Percentiles rank a stretch among this genome's conserved stretches.
Evolutionary conservation across 2,329 filamentous ascomycete genomes (phyloP).

Genomic region (Rhinocladiella similis): DNA sequence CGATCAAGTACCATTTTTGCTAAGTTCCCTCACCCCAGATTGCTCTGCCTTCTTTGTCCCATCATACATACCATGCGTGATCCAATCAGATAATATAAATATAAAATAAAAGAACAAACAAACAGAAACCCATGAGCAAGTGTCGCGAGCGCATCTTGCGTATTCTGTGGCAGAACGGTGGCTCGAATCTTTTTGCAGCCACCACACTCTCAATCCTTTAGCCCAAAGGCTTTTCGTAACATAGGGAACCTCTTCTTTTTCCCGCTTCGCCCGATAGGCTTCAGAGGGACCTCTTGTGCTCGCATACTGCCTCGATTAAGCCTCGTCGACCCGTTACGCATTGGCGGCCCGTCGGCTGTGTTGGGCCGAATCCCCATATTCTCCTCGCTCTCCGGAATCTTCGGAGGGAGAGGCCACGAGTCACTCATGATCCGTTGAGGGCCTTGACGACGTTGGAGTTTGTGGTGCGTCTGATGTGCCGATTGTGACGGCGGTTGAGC

Average conservation of each 20-base stretch:
- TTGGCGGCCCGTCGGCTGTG: slow-evolving; percentile 30
- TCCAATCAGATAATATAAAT: slow-evolving; percentile 5
- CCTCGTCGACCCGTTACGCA: slow-evolving; percentile 18
- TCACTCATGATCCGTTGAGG: slow-evolving; percentile 39
- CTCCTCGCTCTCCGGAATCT: slow-evolving; percentile 8
- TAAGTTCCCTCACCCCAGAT: neutral
- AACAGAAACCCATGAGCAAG: neutral
- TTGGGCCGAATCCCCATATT: slow-evolving; percentile 26
- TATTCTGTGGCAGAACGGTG: too few species aligned
- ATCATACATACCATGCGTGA: slow-evolving; percentile 2
- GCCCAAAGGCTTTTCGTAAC: slow-evolving; percentile 46
- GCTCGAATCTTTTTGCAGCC: too few species aligned
- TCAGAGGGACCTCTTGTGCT: slow-evolving; percentile 14
- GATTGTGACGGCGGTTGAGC: slow-evolving; percentile 27
- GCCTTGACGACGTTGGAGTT: slow-evolving; percentile 49
- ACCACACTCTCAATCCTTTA: slow-evolving; percentile 34
- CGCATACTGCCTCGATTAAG: slow-evolving; percentile 22
- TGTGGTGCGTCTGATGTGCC: slow-evolving; percentile 34
- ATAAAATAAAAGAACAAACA: slow-evolving; percentile 7
- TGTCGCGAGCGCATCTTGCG: neutral
- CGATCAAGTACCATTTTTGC: neutral
- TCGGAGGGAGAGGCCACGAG: slow-evolving; percentile 51
- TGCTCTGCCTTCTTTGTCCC: neutral
- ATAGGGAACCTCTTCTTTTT: slow-evolving; percentile 49
- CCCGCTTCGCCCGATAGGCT: slow-evolving; percentile 32